Evolutionary conservation across 192 early-diverging fungal genomes (phyloP).

Genomic region (Coemansia sp.): DNA sequence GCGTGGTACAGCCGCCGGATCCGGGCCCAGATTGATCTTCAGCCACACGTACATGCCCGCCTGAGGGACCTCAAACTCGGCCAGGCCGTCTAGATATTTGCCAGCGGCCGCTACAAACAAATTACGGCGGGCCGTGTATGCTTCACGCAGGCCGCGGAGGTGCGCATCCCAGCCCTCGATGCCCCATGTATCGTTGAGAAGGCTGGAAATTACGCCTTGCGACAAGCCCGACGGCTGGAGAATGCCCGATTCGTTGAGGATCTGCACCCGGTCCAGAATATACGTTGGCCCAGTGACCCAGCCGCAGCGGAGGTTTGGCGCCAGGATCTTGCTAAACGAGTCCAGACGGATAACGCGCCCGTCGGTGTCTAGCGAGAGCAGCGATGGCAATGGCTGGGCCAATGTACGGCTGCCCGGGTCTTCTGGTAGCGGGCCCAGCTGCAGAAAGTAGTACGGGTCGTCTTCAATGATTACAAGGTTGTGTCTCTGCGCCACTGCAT

Average conservation of each 20-base stretch:
- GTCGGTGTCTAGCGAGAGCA: conserved; percentile 84
- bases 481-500: conserved; percentile 66
- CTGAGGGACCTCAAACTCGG: conserved; percentile 54
- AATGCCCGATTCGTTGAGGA: conserved; percentile 74
- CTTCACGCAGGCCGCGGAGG: conserved; percentile 56
- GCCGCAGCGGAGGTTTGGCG: conserved; percentile 80
- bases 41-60: conserved; percentile 94
- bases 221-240: conserved; percentile 83
- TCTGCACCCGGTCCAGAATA: conserved; percentile 69
- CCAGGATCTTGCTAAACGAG: conserved; percentile 88
- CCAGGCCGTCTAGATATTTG: conserved; percentile 56
- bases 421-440: conserved; percentile 41
- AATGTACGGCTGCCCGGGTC: not conserved
- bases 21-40: conserved; percentile 40
- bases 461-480: conserved; percentile 89
- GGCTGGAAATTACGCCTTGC: conserved; percentile 65
- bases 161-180: conserved; percentile 72
- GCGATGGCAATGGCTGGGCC: conserved; percentile 54
- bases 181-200: conserved; percentile 75
- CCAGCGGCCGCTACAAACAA: conserved; percentile 59
- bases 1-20: conserved; percentile 22
- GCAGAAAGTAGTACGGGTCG: conserved; percentile 92
- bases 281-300: conserved; percentile 64
- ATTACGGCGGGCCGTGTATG: conserved; percentile 68
- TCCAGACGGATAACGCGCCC: conserved; percentile 88